A percentile compares a stretch with the other conserved stretches of the same genome.
Conservation (phyloP, 1,139 yeast genomes). For the Tardiomyces depauwii region DNA sequence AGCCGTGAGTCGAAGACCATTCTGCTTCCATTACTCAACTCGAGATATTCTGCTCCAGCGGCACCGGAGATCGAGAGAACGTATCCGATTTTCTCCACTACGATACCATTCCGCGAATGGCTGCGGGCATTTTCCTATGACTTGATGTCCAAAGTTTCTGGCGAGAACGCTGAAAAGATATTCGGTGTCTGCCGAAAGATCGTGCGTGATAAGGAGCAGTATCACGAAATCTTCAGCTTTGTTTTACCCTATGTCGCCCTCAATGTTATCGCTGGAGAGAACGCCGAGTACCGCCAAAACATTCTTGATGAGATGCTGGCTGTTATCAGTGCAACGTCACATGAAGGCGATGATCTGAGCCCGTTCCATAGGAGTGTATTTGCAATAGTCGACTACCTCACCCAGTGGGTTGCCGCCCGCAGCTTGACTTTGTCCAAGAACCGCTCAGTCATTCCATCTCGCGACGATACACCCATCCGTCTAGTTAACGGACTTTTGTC, state of each 20-base stretch:
- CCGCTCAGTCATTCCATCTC: constrained; percentile 3
- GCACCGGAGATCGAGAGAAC: constrained; percentile 20
- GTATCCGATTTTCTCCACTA: constrained; percentile 42
- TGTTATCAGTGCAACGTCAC: constrained; percentile 39
- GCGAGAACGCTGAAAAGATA: constrained; percentile 37
- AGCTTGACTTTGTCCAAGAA: constrained; percentile 1
- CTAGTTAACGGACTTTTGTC: constrained; percentile 29
- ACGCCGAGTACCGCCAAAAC: constrained; percentile 33
- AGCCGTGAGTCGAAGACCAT: constrained; percentile 64
- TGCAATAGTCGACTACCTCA: constrained; percentile 70
- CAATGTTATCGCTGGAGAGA: constrained; percentile 48
- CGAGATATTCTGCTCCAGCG: constrained; percentile 54
- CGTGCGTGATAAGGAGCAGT: constrained; percentile 50
- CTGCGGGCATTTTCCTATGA: constrained; percentile 56
- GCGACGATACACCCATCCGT: background rate
- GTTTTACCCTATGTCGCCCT: constrained; percentile 72
- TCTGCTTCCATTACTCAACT: constrained; percentile 60
- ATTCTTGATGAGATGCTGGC: constrained; percentile 46
- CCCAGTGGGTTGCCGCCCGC: constrained; percentile 47
- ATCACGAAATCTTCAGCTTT: constrained; percentile 44
- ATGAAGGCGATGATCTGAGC: constrained; percentile 40
- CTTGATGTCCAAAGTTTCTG: constrained; percentile 37
- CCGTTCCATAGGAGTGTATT: constrained; percentile 65
- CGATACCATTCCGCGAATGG: constrained; percentile 46
- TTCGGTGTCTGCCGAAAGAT: constrained; percentile 57